Evolutionary conservation across 441 rosid genomes (phyloP).

Genomic region (Raphanus hybrid): DNA sequence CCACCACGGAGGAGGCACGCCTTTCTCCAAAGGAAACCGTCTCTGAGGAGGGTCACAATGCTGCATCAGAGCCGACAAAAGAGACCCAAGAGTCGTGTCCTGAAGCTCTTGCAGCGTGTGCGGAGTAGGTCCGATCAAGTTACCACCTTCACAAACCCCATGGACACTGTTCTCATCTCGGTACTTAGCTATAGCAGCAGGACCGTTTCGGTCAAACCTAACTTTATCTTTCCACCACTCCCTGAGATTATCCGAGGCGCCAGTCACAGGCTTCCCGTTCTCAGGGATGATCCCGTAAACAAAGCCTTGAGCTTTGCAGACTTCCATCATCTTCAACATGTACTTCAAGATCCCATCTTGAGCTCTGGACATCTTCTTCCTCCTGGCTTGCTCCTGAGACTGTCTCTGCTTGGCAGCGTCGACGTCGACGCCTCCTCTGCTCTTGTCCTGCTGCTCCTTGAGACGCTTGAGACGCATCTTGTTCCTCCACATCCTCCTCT

Average conservation of each 20-base stretch:
- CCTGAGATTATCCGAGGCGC: background rate
- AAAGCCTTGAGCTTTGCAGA: slow-evolving; percentile 3
- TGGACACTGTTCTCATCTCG: slow-evolving; percentile 30
- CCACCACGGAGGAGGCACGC: slow-evolving; percentile 95
- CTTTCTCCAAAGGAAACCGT: slow-evolving; percentile 87
- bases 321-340: slow-evolving; percentile 10
- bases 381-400: slow-evolving; percentile 6
- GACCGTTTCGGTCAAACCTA: background rate
- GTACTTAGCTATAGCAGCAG: background rate
- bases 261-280: background rate
- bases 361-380: slow-evolving; percentile 3
- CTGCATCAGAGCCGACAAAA: slow-evolving; percentile 76
- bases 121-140: slow-evolving; percentile 66
- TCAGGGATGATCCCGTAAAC: background rate
- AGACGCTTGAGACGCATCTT: background rate
- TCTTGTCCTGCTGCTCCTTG: background rate
- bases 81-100: slow-evolving; percentile 89
- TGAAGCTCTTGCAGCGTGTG: slow-evolving; percentile 89
- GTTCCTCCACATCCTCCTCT: background rate
- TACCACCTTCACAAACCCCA: slow-evolving; percentile 53
- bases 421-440: background rate
- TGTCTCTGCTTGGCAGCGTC: background rate
- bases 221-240: background rate
- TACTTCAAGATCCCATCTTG: slow-evolving; percentile 3
- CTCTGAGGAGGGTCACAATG: slow-evolving; percentile 94